Percentiles rank a stretch among this genome's conserved stretches.
These are phyloP conservation scores for Crithidia mellificae DNA, from an alignment of 208 protist genomes.

Conservation along the genomic window DNA sequence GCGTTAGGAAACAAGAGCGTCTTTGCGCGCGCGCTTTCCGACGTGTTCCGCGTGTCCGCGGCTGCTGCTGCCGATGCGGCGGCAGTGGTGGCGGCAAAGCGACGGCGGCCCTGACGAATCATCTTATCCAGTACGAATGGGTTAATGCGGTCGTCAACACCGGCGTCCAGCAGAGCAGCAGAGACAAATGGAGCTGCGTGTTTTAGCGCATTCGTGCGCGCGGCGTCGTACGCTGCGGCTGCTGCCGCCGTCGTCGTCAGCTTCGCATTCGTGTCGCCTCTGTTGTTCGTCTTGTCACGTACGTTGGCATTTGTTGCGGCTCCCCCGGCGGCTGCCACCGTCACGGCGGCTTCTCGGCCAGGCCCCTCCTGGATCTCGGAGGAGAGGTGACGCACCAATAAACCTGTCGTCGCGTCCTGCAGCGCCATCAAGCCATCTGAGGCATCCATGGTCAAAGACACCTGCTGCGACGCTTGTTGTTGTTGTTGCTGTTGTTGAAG, in stretches of 20 bases:
- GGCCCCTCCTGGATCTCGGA: neutral
- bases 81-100: neutral
- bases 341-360: neutral
- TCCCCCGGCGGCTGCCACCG: neutral
- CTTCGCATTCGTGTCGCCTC: neutral
- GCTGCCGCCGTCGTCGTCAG: neutral
- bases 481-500: neutral
- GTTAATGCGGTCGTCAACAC: constrained; percentile 33
- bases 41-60: neutral
- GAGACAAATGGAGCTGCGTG: constrained; percentile 16
- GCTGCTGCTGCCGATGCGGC: constrained; percentile 3
- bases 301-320: neutral
- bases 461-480: neutral
- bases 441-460: neutral
- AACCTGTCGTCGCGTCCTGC: constrained; percentile 27
- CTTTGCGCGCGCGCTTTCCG: neutral
- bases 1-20: neutral
- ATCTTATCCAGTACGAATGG: constrained; percentile 24
- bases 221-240: neutral
- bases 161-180: constrained; percentile 23
- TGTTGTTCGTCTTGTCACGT: neutral
- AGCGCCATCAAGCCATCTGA: constrained; percentile 12
- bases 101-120: constrained; percentile 19
- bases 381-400: constrained; percentile 25
- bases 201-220: neutral